Conservation (phyloP, 257 asterid species). For the Fraxinus americana region DNA sequence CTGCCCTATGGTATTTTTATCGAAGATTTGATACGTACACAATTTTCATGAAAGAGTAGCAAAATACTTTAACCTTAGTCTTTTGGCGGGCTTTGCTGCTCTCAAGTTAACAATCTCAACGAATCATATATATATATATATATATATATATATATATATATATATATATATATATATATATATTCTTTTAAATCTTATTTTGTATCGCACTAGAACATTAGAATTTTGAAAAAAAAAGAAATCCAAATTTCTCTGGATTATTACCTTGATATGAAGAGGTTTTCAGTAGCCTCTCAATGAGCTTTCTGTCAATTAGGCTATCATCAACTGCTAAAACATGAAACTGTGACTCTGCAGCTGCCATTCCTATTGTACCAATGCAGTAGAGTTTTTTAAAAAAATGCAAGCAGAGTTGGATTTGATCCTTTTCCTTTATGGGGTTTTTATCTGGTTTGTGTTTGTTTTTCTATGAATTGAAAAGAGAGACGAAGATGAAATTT, state of each 20-base stretch:
- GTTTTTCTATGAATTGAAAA: neutral
- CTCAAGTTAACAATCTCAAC: neutral
- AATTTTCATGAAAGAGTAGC: no score
- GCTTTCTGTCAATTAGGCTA: constrained; percentile 46
- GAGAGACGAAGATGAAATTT: neutral
- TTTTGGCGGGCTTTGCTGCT: neutral
- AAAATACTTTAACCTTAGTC: neutral
- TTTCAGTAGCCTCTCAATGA: constrained; percentile 49
- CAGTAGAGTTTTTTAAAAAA: neutral
- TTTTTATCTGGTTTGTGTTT: neutral
- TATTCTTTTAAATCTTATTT: neutral
- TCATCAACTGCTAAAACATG: constrained; percentile 62
- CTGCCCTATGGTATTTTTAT: no score
- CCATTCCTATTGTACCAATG: constrained; percentile 39
- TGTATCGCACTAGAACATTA: neutral
- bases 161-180: no score
- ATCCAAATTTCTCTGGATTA: neutral
- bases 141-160: no score
- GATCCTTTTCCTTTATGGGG: neutral
- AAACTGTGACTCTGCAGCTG: constrained; percentile 41
- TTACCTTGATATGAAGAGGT: constrained; percentile 52
- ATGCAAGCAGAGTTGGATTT: neutral
- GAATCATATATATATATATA: no score
- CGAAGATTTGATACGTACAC: no score
- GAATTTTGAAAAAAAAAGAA: neutral